phyloP scores from a whole-genome alignment of 2,329 filamentous ascomycete species.

The Hortaea sp. region DNA sequence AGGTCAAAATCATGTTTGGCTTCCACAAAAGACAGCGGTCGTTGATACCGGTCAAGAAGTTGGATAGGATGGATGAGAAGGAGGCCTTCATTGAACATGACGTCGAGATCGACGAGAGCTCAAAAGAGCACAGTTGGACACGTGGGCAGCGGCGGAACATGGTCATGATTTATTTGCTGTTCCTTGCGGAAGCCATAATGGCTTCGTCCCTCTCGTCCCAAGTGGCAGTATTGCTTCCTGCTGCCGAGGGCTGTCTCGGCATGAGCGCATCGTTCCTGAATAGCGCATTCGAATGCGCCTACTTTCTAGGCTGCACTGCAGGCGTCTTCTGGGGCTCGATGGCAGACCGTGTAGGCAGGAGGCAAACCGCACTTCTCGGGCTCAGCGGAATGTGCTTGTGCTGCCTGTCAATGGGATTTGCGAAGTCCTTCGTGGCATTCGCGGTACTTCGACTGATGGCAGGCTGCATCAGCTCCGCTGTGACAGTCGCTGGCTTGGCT shows the following conservation, averaged over 20 bases:
- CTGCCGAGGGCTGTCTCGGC: constrained; percentile 34
- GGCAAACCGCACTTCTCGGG: constrained; percentile 35
- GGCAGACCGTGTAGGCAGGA: constrained; percentile 33
- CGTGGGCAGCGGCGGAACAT: constrained; percentile 20
- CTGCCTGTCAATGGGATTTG: constrained; percentile 39
- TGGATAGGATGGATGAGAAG: constrained; percentile 31
- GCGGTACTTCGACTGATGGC: constrained; percentile 34
- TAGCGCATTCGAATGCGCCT: constrained; percentile 39
- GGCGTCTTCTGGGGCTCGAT: constrained; percentile 38
- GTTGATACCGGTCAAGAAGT: constrained; percentile 33
- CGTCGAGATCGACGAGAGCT: constrained; percentile 13
- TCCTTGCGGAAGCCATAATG: constrained; percentile 42
- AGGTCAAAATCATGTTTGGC: constrained; percentile 29
- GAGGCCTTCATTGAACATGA: constrained; percentile 8
- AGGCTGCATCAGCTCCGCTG: constrained; percentile 34
- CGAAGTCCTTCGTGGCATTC: constrained; percentile 32
- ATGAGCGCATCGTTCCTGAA: constrained; percentile 37
- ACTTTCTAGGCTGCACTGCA: constrained; percentile 36
- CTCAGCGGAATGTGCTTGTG: constrained; percentile 34
- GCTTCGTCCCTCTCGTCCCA: constrained; percentile 39
- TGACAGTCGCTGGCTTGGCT: constrained; percentile 35
- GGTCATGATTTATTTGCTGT: constrained; percentile 35
- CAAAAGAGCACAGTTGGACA: constrained; percentile 11
- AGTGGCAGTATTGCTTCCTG: constrained; percentile 35
- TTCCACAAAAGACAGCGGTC: constrained; percentile 33